A percentile compares a stretch with the other conserved stretches of the same genome.
phyloP scores from a whole-genome alignment of 805 yeast species.

The Starmerella roubikii region DNA sequence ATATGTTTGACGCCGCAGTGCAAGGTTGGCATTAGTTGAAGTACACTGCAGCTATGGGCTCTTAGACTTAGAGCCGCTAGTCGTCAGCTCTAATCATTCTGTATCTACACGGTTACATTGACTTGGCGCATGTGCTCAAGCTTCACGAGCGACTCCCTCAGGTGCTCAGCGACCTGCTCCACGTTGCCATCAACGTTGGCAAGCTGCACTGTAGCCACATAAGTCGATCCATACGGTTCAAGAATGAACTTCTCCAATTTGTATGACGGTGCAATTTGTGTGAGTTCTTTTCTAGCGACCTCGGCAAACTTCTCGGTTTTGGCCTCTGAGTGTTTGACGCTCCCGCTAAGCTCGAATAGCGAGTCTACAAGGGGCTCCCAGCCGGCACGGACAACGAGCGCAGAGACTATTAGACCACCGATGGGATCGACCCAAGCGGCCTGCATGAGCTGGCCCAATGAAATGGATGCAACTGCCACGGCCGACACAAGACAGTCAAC shows the following conservation, averaged over 20 bases:
- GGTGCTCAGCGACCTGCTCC: constrained; percentile 12
- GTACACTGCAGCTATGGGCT: no score
- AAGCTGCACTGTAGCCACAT: constrained; percentile 17
- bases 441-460: constrained; percentile 66
- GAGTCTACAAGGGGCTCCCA: constrained; percentile 57
- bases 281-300: constrained; percentile 2
- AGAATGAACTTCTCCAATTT: constrained; percentile 11
- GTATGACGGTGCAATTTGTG: constrained; percentile 13
- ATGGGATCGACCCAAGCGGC: constrained; percentile 80
- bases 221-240: constrained; percentile 22
- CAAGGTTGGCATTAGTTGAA: no score
- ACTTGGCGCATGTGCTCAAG: constrained; percentile 19
- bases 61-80: no score
- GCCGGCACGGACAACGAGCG: constrained; percentile 73
- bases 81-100: no score
- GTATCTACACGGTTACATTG: constrained; percentile 6
- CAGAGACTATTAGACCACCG: constrained; percentile 81
- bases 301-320: constrained; percentile 11
- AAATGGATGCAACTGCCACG: constrained; percentile 78
- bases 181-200: constrained; percentile 12
- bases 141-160: constrained; percentile 11
- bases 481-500: constrained; percentile 85
- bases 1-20: no score
- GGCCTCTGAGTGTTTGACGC: constrained; percentile 20
- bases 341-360: constrained; percentile 64